A percentile compares a stretch with the other conserved stretches of the same genome.
phyloP scores from a whole-genome alignment of 495 filamentous ascomycete species.

The Neurospora discreta region DNA sequence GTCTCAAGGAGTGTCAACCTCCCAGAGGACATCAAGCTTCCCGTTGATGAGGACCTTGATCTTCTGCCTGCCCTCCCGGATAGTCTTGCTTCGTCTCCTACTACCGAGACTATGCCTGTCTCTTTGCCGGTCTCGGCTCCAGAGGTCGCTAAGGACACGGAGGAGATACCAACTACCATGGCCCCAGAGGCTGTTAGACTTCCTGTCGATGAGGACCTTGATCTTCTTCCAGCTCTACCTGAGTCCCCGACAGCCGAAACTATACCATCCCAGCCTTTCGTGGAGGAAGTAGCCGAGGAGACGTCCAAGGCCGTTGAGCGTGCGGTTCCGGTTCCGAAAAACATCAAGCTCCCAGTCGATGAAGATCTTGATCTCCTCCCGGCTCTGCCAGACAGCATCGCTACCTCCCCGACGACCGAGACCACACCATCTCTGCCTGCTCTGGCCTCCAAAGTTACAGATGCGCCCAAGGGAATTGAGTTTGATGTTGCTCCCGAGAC shows the following conservation, averaged over 20 bases:
- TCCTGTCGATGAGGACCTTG: background rate
- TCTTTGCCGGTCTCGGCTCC: no score
- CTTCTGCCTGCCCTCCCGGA: background rate
- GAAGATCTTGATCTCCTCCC: background rate
- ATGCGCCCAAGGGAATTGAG: background rate
- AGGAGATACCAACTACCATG: no score
- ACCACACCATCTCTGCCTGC: background rate
- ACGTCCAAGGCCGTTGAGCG: background rate
- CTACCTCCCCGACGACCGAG: background rate
- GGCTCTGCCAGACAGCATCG: background rate
- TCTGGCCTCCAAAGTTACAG: background rate
- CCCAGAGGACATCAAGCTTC: background rate
- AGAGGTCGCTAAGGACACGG: no score
- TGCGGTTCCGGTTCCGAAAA: background rate
- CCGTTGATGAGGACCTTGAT: background rate
- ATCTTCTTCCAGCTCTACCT: background rate
- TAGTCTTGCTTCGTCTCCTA: background rate
- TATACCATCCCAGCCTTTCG: background rate
- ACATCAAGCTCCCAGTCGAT: background rate
- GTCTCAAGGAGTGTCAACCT: background rate
- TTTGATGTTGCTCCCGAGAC: background rate
- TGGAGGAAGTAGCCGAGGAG: background rate
- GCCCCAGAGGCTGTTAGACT: background rate
- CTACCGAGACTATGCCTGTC: background rate
- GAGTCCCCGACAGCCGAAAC: background rate